A percentile compares a stretch with the other conserved stretches of the same genome.
Evolutionary conservation across 2,329 filamentous ascomycete species (phyloP).

Genomic region (Trichoderma semiorbis): DNA sequence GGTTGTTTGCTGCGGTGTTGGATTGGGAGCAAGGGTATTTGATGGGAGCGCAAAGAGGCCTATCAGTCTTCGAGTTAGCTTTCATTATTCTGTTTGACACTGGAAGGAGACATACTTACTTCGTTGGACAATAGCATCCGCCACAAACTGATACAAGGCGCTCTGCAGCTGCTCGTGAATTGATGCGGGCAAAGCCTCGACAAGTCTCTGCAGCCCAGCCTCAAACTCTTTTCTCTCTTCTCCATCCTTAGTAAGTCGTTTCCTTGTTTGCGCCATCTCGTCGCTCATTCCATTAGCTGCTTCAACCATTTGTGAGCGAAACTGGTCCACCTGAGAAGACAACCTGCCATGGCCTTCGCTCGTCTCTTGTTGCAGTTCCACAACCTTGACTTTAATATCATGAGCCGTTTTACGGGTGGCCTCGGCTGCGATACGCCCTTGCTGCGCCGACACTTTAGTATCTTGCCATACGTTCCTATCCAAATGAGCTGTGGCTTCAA

Average conservation of each 20-base stretch:
- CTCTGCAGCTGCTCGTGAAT: slow-evolving; percentile 2
- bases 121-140: slow-evolving; percentile 4
- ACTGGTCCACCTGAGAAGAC: not conserved
- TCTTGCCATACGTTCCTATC: slow-evolving; percentile 12
- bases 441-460: not conserved
- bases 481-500: slow-evolving; percentile 7
- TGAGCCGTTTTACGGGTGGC: slow-evolving; percentile 10
- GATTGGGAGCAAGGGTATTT: not conserved
- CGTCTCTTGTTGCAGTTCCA: not conserved
- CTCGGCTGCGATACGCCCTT: not conserved
- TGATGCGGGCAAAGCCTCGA: not conserved
- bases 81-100: not conserved
- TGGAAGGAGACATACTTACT: not conserved
- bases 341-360: not conserved
- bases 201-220: not conserved
- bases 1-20: not conserved
- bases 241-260: not conserved
- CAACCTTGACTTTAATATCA: not conserved
- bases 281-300: not conserved
- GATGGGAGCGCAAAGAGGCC: not conserved
- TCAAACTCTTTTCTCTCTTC: slow-evolving; percentile 13
- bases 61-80: not conserved
- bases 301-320: slow-evolving; percentile 8
- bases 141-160: slow-evolving; percentile 11
- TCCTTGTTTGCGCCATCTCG: not conserved